Evolutionary conservation across 2,329 filamentous ascomycete genomes (phyloP), one percentile per base, ranked within the genome.

Genomic region (Fusarium newnesense): DNA sequence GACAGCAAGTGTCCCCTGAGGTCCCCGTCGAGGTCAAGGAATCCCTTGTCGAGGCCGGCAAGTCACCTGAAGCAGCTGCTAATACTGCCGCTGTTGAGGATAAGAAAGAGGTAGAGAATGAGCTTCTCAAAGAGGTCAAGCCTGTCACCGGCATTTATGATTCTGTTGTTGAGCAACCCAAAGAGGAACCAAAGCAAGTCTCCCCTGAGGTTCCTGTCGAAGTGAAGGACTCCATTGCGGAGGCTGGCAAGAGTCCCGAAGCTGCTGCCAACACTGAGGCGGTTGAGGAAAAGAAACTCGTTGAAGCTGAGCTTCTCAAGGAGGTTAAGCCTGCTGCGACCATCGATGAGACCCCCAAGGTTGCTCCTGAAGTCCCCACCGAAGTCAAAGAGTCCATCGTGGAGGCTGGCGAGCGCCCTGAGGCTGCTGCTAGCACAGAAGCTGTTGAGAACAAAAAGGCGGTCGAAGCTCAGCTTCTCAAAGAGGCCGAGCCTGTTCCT

Each of bases 391-490:
- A 89, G 73, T 90, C 88, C 18, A 88, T 90, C 50, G 79, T 81
- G 42, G 85, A 88, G 76, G 87, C 92, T 19, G 88, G 90, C 58
- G 80, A 87, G 76, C 86, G 84, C 70, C 92, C 93, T 11, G 94
- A 96, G 83, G 94, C 94, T 37, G 89, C 93, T 47, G 88, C 88
- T 60, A 92, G 90, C 81, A 84, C 89, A 4, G 86, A 87, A 68
- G 92, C 91, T 32, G 93, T 96, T 7, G 84, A 88, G 69, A 93
- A 95, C 77, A 96, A 96, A 88, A 90, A 89, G 80, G 87, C 86
- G 16, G 86, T 95, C 13, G 94, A 97, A 84, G 82, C 89, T 37
- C 92, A 97, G 83, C 86, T 97, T 16, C 85, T 95, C 58, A 87
- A 90, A 74, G 89, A 93, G 80, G 86, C 91, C 66, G 84, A 87